phyloP scores from a whole-genome alignment of 2,329 filamentous ascomycete species.

The Fusarium sp. region DNA sequence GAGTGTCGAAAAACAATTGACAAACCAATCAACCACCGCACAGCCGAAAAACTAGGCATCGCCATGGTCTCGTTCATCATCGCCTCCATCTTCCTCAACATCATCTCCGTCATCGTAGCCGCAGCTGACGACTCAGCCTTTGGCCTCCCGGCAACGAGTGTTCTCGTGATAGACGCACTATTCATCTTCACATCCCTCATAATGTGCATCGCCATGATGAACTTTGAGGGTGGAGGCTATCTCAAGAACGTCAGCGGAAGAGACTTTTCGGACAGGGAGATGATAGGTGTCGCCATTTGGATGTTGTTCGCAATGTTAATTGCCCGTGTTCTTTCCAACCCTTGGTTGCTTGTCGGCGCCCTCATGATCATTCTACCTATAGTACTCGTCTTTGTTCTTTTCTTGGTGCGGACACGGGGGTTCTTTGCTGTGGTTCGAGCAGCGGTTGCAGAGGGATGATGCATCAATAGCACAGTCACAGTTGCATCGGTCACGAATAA shows the following conservation, averaged over 20 bases:
- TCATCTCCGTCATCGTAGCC: slow-evolving; percentile 21
- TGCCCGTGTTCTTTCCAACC: slow-evolving; percentile 19
- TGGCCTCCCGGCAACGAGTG: neutral
- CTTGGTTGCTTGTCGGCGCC: neutral
- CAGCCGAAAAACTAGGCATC: slow-evolving; percentile 14
- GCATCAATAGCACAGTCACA: neutral
- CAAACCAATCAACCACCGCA: slow-evolving; percentile 15
- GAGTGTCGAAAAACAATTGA: slow-evolving; percentile 22
- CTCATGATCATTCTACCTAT: slow-evolving; percentile 16
- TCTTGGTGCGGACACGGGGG: slow-evolving; percentile 28
- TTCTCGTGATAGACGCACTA: slow-evolving; percentile 21
- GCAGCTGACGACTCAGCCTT: neutral
- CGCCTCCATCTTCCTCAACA: slow-evolving; percentile 21
- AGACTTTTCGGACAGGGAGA: slow-evolving; percentile 31
- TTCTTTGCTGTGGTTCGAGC: slow-evolving; percentile 28
- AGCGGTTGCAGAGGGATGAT: neutral
- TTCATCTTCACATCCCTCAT: slow-evolving; percentile 31
- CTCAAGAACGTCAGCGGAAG: neutral
- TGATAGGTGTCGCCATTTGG: slow-evolving; percentile 36
- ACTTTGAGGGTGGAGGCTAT: slow-evolving; percentile 34
- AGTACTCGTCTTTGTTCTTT: neutral
- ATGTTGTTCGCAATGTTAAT: slow-evolving; percentile 32
- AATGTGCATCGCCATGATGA: slow-evolving; percentile 37
- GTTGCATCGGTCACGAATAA: neutral
- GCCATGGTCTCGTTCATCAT: slow-evolving; percentile 30